phyloP scores from a whole-genome alignment of 129 eudicot genomes.

The Logfia minima region DNA sequence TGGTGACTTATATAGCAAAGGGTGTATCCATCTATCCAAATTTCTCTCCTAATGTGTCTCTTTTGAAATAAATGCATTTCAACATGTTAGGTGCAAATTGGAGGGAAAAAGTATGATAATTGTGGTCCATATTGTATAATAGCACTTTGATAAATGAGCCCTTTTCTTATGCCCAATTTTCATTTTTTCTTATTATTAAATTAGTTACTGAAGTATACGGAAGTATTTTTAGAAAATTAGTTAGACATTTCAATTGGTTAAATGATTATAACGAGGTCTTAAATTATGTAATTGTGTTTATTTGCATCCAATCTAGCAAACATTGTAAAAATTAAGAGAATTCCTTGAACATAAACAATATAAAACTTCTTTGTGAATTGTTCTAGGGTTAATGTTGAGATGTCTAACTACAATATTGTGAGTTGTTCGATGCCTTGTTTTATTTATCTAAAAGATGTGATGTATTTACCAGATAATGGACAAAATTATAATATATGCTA shows the following conservation, averaged over 20 bases:
- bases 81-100: slow-evolving; percentile 47
- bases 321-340: no score
- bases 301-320: no score
- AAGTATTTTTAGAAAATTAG: not conserved
- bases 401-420: not conserved
- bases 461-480: not conserved
- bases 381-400: no score
- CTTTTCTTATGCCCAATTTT: slow-evolving; percentile 26
- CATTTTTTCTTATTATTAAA: slow-evolving; percentile 2
- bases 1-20: slow-evolving; percentile 47
- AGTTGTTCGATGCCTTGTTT: not conserved
- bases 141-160: slow-evolving; percentile 41
- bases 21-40: not conserved
- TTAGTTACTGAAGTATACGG: not conserved
- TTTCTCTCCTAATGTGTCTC: slow-evolving; percentile 18
- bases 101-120: slow-evolving; percentile 43
- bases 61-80: slow-evolving; percentile 29
- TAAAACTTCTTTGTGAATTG: not conserved
- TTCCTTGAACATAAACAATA: not conserved
- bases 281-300: no score
- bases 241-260: not conserved
- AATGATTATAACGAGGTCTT: no score
- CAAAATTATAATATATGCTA: not conserved
- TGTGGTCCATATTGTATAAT: slow-evolving; percentile 41
- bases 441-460: not conserved